Conservation (phyloP, 305 asterid species). For the Fraxinus platypoda region DNA sequence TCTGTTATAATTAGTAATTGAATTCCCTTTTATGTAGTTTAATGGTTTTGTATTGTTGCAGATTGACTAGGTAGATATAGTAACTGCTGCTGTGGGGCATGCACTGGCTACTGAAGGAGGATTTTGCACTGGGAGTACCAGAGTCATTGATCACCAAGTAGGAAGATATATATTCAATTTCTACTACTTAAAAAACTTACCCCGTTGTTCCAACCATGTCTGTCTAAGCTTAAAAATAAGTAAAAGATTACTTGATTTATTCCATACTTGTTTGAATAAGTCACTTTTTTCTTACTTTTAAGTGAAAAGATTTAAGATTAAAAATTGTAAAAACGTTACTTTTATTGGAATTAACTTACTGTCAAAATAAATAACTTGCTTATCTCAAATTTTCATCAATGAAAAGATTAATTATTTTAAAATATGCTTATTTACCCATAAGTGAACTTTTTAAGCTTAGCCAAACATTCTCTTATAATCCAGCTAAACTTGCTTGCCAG, state of each 20-base stretch:
- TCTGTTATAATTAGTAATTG: slow-evolving; percentile 20
- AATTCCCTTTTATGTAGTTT: slow-evolving; percentile 15
- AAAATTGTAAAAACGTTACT: too few species aligned
- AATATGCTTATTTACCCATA: background rate
- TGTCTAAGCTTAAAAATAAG: background rate
- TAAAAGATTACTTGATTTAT: background rate
- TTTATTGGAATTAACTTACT: background rate
- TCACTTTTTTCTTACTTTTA: background rate
- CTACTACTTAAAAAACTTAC: background rate
- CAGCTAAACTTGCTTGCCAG: background rate
- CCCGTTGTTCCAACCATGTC: background rate
- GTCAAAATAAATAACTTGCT: background rate
- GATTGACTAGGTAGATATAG: slow-evolving; percentile 87
- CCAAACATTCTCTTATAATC: background rate
- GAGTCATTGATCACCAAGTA: slow-evolving; percentile 96
- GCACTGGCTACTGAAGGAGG: slow-evolving; percentile 97
- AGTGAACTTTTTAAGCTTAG: background rate
- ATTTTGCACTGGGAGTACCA: slow-evolving; percentile 87
- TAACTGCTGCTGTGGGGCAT: slow-evolving; percentile 93
- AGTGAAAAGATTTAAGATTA: too few species aligned
- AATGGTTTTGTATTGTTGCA: slow-evolving; percentile 25
- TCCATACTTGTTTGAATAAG: background rate
- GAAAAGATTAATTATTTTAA: background rate
- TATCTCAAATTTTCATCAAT: background rate
- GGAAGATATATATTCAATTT: slow-evolving; percentile 20